Percentiles rank a stretch among this genome's conserved stretches.
Conservation (phyloP, 768 basidiomycete genomes). For the Boletus fagicola region DNA sequence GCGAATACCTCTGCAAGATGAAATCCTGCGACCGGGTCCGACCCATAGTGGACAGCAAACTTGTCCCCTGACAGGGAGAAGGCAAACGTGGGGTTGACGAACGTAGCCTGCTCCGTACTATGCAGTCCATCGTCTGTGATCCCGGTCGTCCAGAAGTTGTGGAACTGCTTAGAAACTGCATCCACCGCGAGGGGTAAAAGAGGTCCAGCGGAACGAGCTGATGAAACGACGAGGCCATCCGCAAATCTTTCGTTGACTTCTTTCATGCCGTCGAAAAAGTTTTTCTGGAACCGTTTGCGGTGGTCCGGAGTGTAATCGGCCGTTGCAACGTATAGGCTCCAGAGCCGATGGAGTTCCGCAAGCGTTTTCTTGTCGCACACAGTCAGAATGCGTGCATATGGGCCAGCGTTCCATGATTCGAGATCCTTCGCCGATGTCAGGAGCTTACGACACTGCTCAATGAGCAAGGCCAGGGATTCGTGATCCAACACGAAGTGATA, state of each 20-base stretch:
- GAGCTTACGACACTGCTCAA: slow-evolving; percentile 30
- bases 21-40: slow-evolving; percentile 31
- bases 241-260: neutral
- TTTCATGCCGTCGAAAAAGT: slow-evolving; percentile 24
- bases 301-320: slow-evolving; percentile 11
- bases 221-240: neutral
- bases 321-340: slow-evolving; percentile 19
- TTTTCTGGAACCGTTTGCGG: slow-evolving; percentile 15
- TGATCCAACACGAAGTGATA: slow-evolving; percentile 31
- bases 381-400: slow-evolving; percentile 27
- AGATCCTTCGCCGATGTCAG: slow-evolving; percentile 12
- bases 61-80: slow-evolving; percentile 24
- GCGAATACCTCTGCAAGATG: slow-evolving; percentile 32
- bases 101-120: slow-evolving; percentile 10
- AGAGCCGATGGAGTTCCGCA: slow-evolving; percentile 20
- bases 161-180: slow-evolving; percentile 20
- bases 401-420: slow-evolving; percentile 26
- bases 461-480: slow-evolving; percentile 23
- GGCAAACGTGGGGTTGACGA: slow-evolving; percentile 32
- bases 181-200: slow-evolving; percentile 12
- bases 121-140: slow-evolving; percentile 26
- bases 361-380: slow-evolving; percentile 27
- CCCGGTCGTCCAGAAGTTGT: slow-evolving; percentile 27
- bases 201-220: slow-evolving; percentile 31
- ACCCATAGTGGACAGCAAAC: slow-evolving; percentile 31